Evolutionary conservation across 805 yeast genomes (phyloP).

Genomic region (Candida koratica): DNA sequence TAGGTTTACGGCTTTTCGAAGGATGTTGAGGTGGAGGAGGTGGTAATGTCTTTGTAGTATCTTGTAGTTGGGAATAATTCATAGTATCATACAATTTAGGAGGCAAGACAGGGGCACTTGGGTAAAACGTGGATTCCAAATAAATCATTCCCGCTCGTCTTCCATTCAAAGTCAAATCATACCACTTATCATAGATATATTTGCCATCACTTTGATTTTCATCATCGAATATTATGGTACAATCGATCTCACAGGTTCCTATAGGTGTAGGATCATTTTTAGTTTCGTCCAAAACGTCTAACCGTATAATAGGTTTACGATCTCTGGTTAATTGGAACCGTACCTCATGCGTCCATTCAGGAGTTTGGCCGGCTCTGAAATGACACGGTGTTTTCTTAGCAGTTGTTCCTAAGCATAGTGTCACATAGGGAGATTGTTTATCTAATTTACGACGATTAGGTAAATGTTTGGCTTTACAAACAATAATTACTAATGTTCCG

Average conservation of each 20-base stretch:
- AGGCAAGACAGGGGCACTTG: slow-evolving; percentile 45
- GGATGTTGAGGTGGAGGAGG: slow-evolving; percentile 18
- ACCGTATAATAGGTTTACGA: slow-evolving; percentile 56
- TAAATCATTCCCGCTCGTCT: slow-evolving; percentile 85
- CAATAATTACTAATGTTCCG: slow-evolving; percentile 66
- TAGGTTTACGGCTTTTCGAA: slow-evolving; percentile 11
- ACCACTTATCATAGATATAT: slow-evolving; percentile 87
- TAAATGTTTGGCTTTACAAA: slow-evolving; percentile 76
- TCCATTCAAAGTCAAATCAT: slow-evolving; percentile 59
- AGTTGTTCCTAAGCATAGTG: slow-evolving; percentile 73
- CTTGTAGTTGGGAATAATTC: slow-evolving; percentile 6
- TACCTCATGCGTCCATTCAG: slow-evolving; percentile 78
- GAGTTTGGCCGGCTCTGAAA: slow-evolving; percentile 90
- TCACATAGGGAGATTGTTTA: slow-evolving; percentile 90
- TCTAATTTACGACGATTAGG: slow-evolving; percentile 85
- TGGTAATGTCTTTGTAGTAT: slow-evolving; percentile 8
- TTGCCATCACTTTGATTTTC: slow-evolving; percentile 50
- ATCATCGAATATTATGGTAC: slow-evolving; percentile 59
- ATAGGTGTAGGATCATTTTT: slow-evolving; percentile 84
- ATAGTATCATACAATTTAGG: slow-evolving; percentile 26
- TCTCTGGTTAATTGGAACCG: slow-evolving; percentile 64
- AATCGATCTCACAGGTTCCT: slow-evolving; percentile 76
- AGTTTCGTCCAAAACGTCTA: slow-evolving; percentile 80
- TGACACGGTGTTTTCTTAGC: slow-evolving; percentile 77
- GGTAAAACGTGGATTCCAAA: slow-evolving; percentile 89